Conservation (phyloP, 169 alveolate species). For the Besnoitia besnoiti region DNA sequence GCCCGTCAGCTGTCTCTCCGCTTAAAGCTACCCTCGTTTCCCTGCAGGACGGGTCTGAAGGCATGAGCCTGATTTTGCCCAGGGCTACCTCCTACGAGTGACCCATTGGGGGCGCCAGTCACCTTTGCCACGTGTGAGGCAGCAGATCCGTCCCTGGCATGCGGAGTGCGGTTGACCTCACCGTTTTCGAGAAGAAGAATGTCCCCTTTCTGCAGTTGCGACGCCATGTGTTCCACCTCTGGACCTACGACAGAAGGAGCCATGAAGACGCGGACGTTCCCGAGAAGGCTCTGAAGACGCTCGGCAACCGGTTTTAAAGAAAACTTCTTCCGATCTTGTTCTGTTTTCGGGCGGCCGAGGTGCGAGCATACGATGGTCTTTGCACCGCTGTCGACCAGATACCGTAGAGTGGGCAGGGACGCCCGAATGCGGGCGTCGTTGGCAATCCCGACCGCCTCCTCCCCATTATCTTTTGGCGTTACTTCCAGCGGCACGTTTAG, state of each 20-base stretch:
- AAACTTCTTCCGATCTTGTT: conserved; percentile 67
- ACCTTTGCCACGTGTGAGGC: too few species aligned
- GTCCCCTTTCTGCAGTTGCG: conserved; percentile 85
- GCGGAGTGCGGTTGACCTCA: conserved; percentile 74
- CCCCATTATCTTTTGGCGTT: not conserved
- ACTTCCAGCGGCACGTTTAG: conserved; percentile 93
- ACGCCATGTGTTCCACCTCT: conserved; percentile 82
- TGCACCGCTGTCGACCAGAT: conserved; percentile 91
- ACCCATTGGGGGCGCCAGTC: too few species aligned
- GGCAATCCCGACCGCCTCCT: conserved; percentile 15
- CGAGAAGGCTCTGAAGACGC: conserved; percentile 77
- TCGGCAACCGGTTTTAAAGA: conserved; percentile 78
- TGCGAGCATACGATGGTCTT: conserved; percentile 81
- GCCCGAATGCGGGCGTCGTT: conserved; percentile 90
- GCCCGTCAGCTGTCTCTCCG: too few species aligned
- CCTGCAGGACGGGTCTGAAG: too few species aligned
- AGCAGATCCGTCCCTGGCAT: too few species aligned
- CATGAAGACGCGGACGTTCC: conserved; percentile 82
- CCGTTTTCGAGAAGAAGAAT: conserved; percentile 93
- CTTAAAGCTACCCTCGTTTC: too few species aligned
- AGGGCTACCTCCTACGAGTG: too few species aligned
- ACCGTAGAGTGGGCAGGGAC: conserved; percentile 91
- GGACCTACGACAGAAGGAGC: conserved; percentile 93
- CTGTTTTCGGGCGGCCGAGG: conserved; percentile 76
- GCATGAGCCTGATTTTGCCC: too few species aligned